Evolutionary conservation across 257 asterid species (phyloP), one percentile per base, ranked within the genome.

Genomic region (Lavandula angustifolia): DNA sequence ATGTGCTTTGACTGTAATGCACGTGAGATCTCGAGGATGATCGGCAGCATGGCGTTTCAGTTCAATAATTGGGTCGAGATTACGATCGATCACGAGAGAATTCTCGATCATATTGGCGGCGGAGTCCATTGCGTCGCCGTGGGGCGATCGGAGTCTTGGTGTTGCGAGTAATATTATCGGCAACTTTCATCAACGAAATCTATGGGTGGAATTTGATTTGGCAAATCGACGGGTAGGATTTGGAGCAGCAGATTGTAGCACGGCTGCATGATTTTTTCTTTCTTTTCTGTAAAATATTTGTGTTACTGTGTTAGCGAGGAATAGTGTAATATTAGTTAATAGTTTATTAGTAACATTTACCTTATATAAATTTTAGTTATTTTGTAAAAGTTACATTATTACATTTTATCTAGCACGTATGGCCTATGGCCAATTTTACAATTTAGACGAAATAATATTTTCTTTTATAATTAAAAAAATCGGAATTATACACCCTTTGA

Each of bases 181-280:
- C 6, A 91, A 86, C 65, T 91, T 88, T 68, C 96, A 91, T 65
- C 98, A 88, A 64, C 90, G 82, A 14, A 85, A 86, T 72, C 75
- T 70, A 10, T 91, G 98, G 98, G 92, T 91, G 13, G 98, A 91
- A 55, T 91, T 88, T 71, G 98, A 91, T 76, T 14, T 83, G 41
- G 57, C 75, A 3, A 73, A 69, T 27, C 71, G 73, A 49, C 81
- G 91, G 52, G 80, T 91, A 6, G 96, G 98, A 1, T 86, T 91
- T 51, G 96, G 95, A 0, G 73, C 47, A 51, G 84, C 88, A 3
- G 85, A 88, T 71, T 91, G 98, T 64, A 82, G 79, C 60, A 78
- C 47, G 51, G 69, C 79, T 50, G 51, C 54, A 64, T 78, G 63
- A 64, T 62, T 14, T 12, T 59, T 22, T 17, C 52, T 65, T 1